Base-by-base conservation (phyloP, 306 rosid species). In the Begonia loranthoides region DNA sequence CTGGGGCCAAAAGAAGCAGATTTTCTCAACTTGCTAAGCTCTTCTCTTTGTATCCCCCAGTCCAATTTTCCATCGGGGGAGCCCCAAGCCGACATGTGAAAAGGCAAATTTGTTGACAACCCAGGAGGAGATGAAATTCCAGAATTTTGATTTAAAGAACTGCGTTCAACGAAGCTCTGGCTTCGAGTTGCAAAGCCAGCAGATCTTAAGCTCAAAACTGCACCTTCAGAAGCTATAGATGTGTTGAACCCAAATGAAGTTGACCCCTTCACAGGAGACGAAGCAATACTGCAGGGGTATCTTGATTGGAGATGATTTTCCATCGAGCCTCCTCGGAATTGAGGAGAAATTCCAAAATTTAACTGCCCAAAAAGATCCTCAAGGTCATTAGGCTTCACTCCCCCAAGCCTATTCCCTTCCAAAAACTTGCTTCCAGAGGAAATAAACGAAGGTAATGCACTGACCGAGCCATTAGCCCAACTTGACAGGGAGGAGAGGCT, bases 11-110 rank as follows among this genome's bases (percentile, higher is more conserved):
- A 78, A 34, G 96, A 87, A 65, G 82, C 71, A 9, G 96, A 81
- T 34, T 81, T 84, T 34, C 69, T 75, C 71, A 77, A 59, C 71
- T 81, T 79, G 55, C 63, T 76, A 52, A 81, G 66, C 61, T 87
- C 92, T 16, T 83, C 79, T 9, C 81, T 76, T 15, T 63, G 66
- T 5, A 83, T 40, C 45, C 73, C 71, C 94, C 96, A 83, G 56
- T 84, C 88, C 55, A 79, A 50, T 67, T 71, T 88, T 0, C 93
- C 93, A 55, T 70, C 73, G 4, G 93, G 83, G 12, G 93, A 81
- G 12, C 80, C 80, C 96, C 94, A 88, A 24, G 65, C 76, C 3
- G 80, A 66, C 14, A 69, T 60, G 61, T 60, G 58, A 39, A 72
- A 71, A 41, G 79, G 57, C 50, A 55, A 70, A 22, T 46, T 7